Evolutionary conservation across 164 flowering plant genomes (phyloP), one percentile per base, ranked within the genome.

Genomic region (Vitis vinifera): DNA sequence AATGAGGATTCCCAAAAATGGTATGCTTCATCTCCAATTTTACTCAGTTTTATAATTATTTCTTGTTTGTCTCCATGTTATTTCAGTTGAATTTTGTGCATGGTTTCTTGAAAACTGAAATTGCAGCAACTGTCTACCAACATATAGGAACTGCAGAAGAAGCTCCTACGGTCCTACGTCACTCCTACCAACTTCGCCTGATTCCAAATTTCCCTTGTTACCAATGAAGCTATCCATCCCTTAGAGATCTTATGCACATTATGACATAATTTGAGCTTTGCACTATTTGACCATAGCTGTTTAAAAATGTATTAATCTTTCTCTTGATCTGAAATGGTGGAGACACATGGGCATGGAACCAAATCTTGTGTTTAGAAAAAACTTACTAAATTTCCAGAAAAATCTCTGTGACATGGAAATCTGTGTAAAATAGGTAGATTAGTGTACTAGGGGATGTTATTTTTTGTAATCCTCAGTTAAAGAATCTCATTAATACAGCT

Each of bases 401-500:
- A 64, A 74, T 70, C 63, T 70, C 65, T 50, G 69, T 30, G n/a
- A 13, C 75, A 65, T 76, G 66, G 76, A 67, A 68, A 57, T 68
- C 17, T 49, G 79, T 53, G 74, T 44, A 9, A 37, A 37, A 37
- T 37, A 8, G 5, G 3, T 68, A 61, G 59, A 58, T 49, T 47
- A 59, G 30, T n/a, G 52, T 56, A 59, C 52, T 16, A 51, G 16
- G 67, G 76, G 64, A 69, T 73, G 72, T 70, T 49, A 50, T 75
- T 71, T 72, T 63, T 69, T 56, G 71, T 52, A 52, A 68, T 72
- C 58, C 55, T 30, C 62, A n/a, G 64, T n/a, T 69, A 71, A 76
- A 71, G 63, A 75, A 78, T 75, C 50, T 76, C 8, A 67, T 78
- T 51, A 77, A 66, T 59, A 58, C 75, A 70, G 16, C 77, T 78